A percentile compares a stretch with the other conserved stretches of the same genome.
phyloP scores from a whole-genome alignment of 352 stramenopile genomes.

The Halophytophthora batemanensis region DNA sequence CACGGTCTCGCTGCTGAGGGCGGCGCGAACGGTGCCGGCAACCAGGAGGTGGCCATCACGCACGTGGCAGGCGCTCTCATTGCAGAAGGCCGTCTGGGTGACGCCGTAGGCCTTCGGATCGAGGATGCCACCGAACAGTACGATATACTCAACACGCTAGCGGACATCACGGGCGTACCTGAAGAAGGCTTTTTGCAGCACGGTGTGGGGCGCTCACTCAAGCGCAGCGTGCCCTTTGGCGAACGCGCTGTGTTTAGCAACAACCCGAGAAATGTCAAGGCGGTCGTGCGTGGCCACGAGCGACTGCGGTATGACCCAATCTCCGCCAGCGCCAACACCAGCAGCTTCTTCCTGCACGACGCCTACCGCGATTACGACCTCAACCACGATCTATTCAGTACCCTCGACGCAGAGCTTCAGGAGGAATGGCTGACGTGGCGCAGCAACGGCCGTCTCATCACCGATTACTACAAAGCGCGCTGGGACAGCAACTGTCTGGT shows the following conservation, averaged over 20 bases:
- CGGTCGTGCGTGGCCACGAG: slow-evolving; percentile 37
- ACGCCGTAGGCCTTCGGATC: slow-evolving; percentile 36
- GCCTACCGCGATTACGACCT: slow-evolving; percentile 33
- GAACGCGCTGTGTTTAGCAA: slow-evolving; percentile 45
- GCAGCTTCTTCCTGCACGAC: slow-evolving; percentile 44
- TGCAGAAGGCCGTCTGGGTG: slow-evolving; percentile 43
- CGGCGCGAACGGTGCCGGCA: slow-evolving; percentile 41
- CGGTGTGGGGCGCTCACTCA: slow-evolving; percentile 54
- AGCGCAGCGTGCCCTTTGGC: slow-evolving; percentile 34
- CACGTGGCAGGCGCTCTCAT: slow-evolving; percentile 52
- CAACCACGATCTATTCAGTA: slow-evolving; percentile 31
- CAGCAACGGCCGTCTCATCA: slow-evolving; percentile 24
- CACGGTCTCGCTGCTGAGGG: slow-evolving; percentile 57
- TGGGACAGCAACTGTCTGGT: slow-evolving; percentile 34
- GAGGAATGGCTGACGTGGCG: slow-evolving; percentile 26
- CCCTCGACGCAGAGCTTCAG: slow-evolving; percentile 14
- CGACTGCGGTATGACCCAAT: slow-evolving; percentile 46
- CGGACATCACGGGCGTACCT: slow-evolving; percentile 60
- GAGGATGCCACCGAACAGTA: slow-evolving; percentile 44
- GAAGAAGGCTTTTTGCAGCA: slow-evolving; percentile 49
- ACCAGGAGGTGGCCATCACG: slow-evolving; percentile 44
- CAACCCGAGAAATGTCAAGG: slow-evolving; percentile 61
- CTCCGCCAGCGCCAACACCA: slow-evolving; percentile 24
- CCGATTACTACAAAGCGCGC: slow-evolving; percentile 43
- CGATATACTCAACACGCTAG: slow-evolving; percentile 66